Conservation (phyloP, 441 rosid species). For the Populus trichocarpa region DNA sequence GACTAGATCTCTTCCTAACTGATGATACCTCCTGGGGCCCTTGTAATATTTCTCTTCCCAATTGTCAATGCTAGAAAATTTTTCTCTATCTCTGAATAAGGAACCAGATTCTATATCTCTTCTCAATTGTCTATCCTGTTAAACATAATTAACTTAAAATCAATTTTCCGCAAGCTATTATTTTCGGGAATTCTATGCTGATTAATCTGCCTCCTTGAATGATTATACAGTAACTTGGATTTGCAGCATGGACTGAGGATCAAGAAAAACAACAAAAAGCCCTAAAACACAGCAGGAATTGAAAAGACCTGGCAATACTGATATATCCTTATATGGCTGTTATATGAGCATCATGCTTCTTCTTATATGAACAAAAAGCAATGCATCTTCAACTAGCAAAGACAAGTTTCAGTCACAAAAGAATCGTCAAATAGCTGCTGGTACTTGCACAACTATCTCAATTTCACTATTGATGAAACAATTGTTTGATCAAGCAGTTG, state of each 20-base stretch:
- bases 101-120: neutral
- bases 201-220: too few species aligned
- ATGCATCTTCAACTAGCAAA: neutral
- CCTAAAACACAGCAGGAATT: neutral
- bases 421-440: neutral
- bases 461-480: neutral
- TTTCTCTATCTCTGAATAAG: conserved; percentile 1
- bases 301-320: neutral
- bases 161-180: neutral
- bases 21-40: conserved; percentile 62
- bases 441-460: neutral
- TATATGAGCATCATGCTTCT: neutral
- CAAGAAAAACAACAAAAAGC: neutral
- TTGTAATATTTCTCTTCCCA: conserved; percentile 15
- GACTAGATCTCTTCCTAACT: conserved; percentile 52
- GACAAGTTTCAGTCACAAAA: neutral
- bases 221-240: neutral
- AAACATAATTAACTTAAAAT: neutral
- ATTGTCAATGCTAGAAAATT: conserved; percentile 8
- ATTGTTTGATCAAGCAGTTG: neutral
- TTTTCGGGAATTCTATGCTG: neutral
- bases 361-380: too few species aligned
- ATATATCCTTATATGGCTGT: too few species aligned
- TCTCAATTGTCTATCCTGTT: conserved; percentile 12
- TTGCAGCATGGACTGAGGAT: neutral